Conservation (phyloP, 495 filamentous ascomycete genomes). For the Neurospora africana region DNA sequence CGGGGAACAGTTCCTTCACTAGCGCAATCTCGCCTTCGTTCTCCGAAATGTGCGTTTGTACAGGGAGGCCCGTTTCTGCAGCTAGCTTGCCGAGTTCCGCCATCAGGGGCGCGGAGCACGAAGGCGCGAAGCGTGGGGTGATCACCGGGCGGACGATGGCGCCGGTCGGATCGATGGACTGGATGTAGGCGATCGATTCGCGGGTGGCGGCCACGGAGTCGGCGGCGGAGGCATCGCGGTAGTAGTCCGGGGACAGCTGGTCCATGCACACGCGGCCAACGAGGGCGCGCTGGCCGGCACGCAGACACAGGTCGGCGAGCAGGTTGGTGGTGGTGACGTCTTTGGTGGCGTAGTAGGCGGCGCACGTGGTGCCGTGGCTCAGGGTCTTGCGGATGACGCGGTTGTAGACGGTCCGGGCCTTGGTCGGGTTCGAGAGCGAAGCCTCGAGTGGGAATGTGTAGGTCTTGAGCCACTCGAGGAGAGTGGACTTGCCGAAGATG, state of each 20-base stretch:
- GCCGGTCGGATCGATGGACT: constrained; percentile 49
- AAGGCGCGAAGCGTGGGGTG: constrained; percentile 83
- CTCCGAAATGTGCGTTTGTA: constrained; percentile 91
- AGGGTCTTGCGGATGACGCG: constrained; percentile 69
- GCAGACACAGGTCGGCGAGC: constrained; percentile 68
- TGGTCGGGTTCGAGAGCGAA: constrained; percentile 44
- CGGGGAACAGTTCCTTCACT: constrained; percentile 60
- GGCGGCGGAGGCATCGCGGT: constrained; percentile 55
- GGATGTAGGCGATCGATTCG: constrained; percentile 57
- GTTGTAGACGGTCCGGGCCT: constrained; percentile 53
- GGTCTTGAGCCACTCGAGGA: constrained; percentile 81
- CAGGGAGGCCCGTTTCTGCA: constrained; percentile 42
- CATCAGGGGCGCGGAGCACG: constrained; percentile 54
- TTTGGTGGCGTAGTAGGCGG: constrained; percentile 85
- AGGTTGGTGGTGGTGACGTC: constrained; percentile 76
- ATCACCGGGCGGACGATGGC: constrained; percentile 64
- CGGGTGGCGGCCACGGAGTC: constrained; percentile 46
- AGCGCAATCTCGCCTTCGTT: constrained; percentile 63
- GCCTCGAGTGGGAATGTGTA: constrained; percentile 95
- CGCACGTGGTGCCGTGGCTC: constrained; percentile 80
- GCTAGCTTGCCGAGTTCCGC: constrained; percentile 52
- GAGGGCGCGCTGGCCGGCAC: constrained; percentile 74
- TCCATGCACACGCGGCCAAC: constrained; percentile 93
- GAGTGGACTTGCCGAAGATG: constrained; percentile 79
- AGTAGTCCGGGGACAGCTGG: constrained; percentile 57